A percentile compares a stretch with the other conserved stretches of the same genome.
These are phyloP conservation scores for Cyberlindnera galapagoensis DNA, from an alignment of 805 yeast species.

Conservation along the genomic window DNA sequence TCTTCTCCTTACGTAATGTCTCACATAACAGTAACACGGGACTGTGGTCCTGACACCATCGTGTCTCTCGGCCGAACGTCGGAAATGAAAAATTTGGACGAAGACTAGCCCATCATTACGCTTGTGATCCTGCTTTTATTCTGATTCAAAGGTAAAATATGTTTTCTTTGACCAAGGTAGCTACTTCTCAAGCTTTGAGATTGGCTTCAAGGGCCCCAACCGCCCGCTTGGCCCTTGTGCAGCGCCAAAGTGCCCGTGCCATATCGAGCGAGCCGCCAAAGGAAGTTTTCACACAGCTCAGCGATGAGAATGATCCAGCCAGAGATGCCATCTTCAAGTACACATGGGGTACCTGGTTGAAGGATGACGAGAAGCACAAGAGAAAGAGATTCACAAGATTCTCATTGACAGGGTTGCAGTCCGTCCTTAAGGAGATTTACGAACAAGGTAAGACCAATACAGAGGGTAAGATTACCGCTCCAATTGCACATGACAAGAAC, in stretches of 20 bases:
- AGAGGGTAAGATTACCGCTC: constrained; percentile 23
- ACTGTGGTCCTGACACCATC: no score
- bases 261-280: constrained; percentile 24
- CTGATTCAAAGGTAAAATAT: constrained; percentile 4
- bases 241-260: constrained; percentile 16
- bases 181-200: constrained; percentile 10
- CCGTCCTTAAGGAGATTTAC: constrained; percentile 40
- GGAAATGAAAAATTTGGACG: no score
- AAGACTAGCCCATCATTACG: no score
- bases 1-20: no score
- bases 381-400: constrained; percentile 73
- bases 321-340: constrained; percentile 75
- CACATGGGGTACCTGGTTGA: constrained; percentile 94
- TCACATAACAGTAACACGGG: no score
- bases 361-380: constrained; percentile 69
- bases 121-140: no score
- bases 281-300: constrained; percentile 43
- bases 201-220: constrained; percentile 4
- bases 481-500: constrained; percentile 34
- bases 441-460: constrained; percentile 30
- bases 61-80: no score
- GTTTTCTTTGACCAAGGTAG: constrained; percentile 14
- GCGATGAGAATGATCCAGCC: constrained; percentile 59
- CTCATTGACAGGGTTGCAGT: constrained; percentile 69
- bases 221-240: background rate